Base-by-base conservation (phyloP, 495 filamentous ascomycete genomes). In the Cercophora newfieldiana region DNA sequence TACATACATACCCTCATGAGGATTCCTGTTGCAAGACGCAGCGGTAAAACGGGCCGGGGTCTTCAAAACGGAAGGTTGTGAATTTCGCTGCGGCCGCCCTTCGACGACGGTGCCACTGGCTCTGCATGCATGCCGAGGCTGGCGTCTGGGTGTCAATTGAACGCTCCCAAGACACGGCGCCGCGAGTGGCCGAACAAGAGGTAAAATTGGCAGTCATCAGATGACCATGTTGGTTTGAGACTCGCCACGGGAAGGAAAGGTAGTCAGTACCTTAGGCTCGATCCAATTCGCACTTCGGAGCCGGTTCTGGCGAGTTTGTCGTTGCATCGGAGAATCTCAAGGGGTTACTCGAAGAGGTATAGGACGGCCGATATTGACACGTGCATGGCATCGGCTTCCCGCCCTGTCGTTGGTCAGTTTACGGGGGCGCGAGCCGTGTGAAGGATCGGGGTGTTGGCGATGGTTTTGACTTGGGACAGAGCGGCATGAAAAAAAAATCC, bases 361-460 rank as follows among this genome's bases (percentile, higher is more conserved):
- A 33, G 18, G 37, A 44, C 10, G 2, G 2, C 37, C 12, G 37
- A 5, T 2, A 16, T 44, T 14, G 37, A 14, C 37, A 44, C 37
- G 37, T 44, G 37, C 37, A 14, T 44, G 37, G 37, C 37, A 4
- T 12, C 37, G 37, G 18, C 10, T 16, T 14, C 4, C 18, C 50
- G 50, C 37, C 37, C 19, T 53, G 50, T 26, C 24, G 50, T 53
- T 53, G 50, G 50, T 53, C 50, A 26, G n/a, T 53, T 53, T 53
- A 53, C 50, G 50, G 7, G 18, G 37, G 12, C 19, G 50, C 16
- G 24, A 53, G 50, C 50, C 10, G 50, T n/a, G 10, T 53, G 50
- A 53, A 7, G 37, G 37, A 53, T 53, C 24, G 19, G n/a, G 6
- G 12, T n/a, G 50, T 53, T 53, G 50, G 50, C 22, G 24, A 53